Conservation (phyloP, 2,329 filamentous ascomycete species). For the Beauveria sp. region DNA sequence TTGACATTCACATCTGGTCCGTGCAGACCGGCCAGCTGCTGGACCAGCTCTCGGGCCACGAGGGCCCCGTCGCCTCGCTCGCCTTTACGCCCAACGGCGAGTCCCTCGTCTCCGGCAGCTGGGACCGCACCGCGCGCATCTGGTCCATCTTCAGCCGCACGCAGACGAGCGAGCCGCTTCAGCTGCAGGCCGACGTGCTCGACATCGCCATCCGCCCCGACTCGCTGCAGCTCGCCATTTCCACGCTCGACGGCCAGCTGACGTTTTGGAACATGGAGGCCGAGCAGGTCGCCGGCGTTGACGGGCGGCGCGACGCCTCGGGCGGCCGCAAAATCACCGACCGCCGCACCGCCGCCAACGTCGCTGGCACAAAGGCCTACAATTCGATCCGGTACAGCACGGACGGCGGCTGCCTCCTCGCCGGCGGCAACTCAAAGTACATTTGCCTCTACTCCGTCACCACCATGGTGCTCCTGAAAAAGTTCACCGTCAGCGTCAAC, state of each 20-base stretch:
- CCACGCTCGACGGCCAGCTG: slow-evolving; percentile 86
- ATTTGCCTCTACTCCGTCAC: slow-evolving; percentile 95
- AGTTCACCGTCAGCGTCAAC: slow-evolving; percentile 93
- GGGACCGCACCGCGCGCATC: slow-evolving; percentile 91
- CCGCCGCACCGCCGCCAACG: slow-evolving; percentile 84
- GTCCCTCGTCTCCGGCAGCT: slow-evolving; percentile 82
- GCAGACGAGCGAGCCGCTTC: slow-evolving; percentile 89
- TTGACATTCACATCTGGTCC: slow-evolving; percentile 97
- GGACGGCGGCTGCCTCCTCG: slow-evolving; percentile 83
- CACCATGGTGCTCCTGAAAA: slow-evolving; percentile 85
- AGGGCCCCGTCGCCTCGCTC: slow-evolving; percentile 83
- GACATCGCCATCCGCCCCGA: slow-evolving; percentile 84
- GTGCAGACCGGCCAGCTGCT: slow-evolving; percentile 95
- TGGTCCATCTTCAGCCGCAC: slow-evolving; percentile 94
- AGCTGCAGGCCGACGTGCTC: slow-evolving; percentile 85
- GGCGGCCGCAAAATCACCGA: slow-evolving; percentile 85
- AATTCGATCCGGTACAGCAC: slow-evolving; percentile 82
- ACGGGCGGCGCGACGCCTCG: slow-evolving; percentile 86
- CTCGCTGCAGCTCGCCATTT: slow-evolving; percentile 82
- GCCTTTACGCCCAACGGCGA: slow-evolving; percentile 83
- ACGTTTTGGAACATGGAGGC: slow-evolving; percentile 95
- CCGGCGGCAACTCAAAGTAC: slow-evolving; percentile 95
- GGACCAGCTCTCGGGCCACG: slow-evolving; percentile 83
- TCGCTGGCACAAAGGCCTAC: slow-evolving; percentile 84
- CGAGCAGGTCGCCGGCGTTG: slow-evolving; percentile 75